Evolutionary conservation across 73 alveolate genomes (phyloP).

Genomic region (Urostyla sp.): DNA sequence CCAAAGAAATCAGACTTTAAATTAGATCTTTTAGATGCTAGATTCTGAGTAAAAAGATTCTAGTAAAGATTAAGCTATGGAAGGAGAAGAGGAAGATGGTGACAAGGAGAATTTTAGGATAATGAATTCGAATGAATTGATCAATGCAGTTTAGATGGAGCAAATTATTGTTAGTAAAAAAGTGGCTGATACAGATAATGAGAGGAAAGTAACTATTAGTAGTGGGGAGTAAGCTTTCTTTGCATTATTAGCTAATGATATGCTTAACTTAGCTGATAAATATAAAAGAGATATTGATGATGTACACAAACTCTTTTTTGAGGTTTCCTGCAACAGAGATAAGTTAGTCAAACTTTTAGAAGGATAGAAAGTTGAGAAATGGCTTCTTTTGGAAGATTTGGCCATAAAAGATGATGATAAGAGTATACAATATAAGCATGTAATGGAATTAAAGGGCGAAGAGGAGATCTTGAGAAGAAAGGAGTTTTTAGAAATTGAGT

Average conservation of each 20-base stretch:
- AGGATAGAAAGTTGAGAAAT: slow-evolving; percentile 4
- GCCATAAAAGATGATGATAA: slow-evolving; percentile 30
- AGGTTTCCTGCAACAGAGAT: slow-evolving; percentile 41
- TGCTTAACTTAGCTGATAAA: slow-evolving; percentile 17
- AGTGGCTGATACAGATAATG: slow-evolving; percentile 31
- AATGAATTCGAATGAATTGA: neutral
- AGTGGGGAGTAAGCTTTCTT: slow-evolving; percentile 31
- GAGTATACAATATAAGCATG: neutral
- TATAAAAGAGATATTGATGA: slow-evolving; percentile 56
- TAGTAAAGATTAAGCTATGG: neutral
- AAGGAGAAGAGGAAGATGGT: neutral
- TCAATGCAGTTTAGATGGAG: slow-evolving; percentile 15
- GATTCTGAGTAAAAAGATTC: slow-evolving; percentile 5
- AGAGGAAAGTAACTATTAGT: slow-evolving; percentile 1
- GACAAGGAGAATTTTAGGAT: slow-evolving; percentile 5
- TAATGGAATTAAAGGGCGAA: neutral
- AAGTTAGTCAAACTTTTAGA: slow-evolving; percentile 16
- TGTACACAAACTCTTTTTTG: slow-evolving; percentile 42
- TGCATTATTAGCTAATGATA: slow-evolving; percentile 40
- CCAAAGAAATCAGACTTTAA: neutral
- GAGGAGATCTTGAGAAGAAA: slow-evolving; percentile 5
- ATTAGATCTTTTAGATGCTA: neutral
- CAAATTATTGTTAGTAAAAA: slow-evolving; percentile 11
- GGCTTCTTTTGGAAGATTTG: slow-evolving; percentile 28
- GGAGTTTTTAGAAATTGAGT: slow-evolving; percentile 7